Conservation (phyloP, 345 rosid species). For the Salix suchowensis region DNA sequence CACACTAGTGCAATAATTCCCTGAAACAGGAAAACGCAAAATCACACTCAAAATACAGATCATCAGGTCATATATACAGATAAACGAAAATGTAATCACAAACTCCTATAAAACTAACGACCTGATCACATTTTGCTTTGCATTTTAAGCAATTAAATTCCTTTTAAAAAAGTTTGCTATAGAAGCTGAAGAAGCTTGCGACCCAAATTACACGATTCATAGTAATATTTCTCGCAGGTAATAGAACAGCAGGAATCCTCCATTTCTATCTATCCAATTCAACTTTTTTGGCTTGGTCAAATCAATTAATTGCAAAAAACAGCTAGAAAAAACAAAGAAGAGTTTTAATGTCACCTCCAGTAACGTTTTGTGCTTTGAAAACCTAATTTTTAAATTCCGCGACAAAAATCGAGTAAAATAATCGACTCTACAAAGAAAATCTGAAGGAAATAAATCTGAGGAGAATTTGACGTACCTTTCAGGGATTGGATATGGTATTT, state of each 20-base stretch:
- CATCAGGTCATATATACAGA: background rate
- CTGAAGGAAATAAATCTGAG: background rate
- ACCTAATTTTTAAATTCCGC: constrained; percentile 1
- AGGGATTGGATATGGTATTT: background rate
- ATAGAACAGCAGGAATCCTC: background rate
- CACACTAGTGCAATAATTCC: background rate
- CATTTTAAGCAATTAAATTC: background rate
- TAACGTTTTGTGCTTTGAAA: background rate
- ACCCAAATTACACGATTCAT: background rate
- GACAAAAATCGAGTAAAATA: background rate
- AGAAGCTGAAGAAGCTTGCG: background rate
- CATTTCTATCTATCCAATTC: constrained; percentile 1
- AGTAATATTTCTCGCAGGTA: background rate
- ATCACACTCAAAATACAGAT: background rate
- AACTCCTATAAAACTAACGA: background rate
- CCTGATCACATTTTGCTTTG: background rate
- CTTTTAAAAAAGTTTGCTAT: background rate
- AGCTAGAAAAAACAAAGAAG: background rate
- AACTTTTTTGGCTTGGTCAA: background rate
- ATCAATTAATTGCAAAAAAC: background rate
- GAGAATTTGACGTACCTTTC: constrained; percentile 5
- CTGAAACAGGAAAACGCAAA: constrained; percentile 12
- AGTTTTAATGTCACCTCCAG: background rate
- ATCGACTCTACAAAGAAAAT: background rate
- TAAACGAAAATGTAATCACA: background rate